Evolutionary conservation across 2,329 filamentous ascomycete genomes (phyloP).

Genomic region (Trichoderma lentiforme): DNA sequence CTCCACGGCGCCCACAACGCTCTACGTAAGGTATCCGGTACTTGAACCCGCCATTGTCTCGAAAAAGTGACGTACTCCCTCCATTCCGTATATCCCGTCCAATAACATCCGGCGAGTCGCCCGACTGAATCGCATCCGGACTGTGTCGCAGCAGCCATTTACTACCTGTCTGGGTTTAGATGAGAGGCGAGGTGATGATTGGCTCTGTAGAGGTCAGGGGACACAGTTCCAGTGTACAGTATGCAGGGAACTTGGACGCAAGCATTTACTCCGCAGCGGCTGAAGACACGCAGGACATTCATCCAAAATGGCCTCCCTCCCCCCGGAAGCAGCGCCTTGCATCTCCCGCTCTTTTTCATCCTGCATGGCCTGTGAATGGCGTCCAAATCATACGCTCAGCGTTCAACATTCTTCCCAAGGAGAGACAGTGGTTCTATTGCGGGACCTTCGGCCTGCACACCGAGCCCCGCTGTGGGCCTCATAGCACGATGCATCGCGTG

Average conservation of each 20-base stretch:
- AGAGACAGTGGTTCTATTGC: background rate
- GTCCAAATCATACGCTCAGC: background rate
- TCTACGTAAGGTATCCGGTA: background rate
- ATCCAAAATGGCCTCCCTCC: background rate
- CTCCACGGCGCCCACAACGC: background rate
- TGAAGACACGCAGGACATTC: background rate
- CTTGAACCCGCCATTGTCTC: background rate
- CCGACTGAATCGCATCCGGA: background rate
- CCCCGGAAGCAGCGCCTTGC: background rate
- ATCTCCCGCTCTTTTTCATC: background rate
- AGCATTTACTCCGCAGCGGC: constrained; percentile 2
- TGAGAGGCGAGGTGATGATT: background rate
- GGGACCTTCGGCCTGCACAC: constrained; percentile 10
- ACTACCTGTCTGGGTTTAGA: constrained; percentile 2
- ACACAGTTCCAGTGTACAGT: background rate
- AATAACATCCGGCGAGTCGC: background rate
- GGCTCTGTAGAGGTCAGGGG: background rate
- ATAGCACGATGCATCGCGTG: constrained; percentile 15
- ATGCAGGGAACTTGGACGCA: background rate
- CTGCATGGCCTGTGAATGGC: background rate
- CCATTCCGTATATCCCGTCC: background rate
- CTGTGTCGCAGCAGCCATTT: constrained; percentile 2
- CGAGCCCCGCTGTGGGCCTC: constrained; percentile 11
- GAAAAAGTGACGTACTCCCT: constrained; percentile 12
- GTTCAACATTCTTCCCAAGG: background rate